Base-by-base conservation (phyloP, 108 stramenopile species). In the Thalassiosira profunda region DNA sequence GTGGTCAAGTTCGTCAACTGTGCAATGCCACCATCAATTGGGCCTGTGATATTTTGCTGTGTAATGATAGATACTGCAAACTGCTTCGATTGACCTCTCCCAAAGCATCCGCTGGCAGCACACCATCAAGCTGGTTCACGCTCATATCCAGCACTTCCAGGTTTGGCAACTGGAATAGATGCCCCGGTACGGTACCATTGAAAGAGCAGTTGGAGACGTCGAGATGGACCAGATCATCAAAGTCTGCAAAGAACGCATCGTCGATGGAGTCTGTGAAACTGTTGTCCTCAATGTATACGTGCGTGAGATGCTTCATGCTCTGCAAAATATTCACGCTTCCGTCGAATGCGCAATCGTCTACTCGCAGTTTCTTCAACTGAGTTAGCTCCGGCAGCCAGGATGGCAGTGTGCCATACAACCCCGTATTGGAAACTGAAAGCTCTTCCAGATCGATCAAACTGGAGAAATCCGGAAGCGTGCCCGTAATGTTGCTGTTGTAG, bases 31-130 rank as follows among this genome's bases (percentile, higher is more conserved):
- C 17, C 11, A 7, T 83, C 79, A 25, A 89, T 86, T 38, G 69
- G 40, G 8, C 88, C 88, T 2, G 56, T 74, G 21, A 89, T 55
- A 30, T 72, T 61, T 86, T 89, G 25, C 57, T 45, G 26, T 82
- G 57, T 20, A 82, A 29, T 35, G 76, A 54, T 7, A 77, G 34
- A 51, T 61, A 67, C 29, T 38, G 17, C 37, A 77, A 35, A 1
- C 58, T 63, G 49, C 60, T 68, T 8, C 20, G 29, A 25, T 67
- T 51, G 21, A 37, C 4, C 24, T 47, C 57, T 9, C 46, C 52
- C n/a, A n/a, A n/a, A n/a, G n/a, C n/a, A n/a, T n/a, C n/a, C n/a
- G n/a, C n/a, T 4, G 79, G 79, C 0, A 80, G 56, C 17, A 41
- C 25, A 5, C 79, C 79, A 34, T 18, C 55, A 3, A 80, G 38